Percentiles rank a stretch among this genome's conserved stretches.
Conservation (phyloP, 2,329 filamentous ascomycete genomes). For the Diaporthe sp. region DNA sequence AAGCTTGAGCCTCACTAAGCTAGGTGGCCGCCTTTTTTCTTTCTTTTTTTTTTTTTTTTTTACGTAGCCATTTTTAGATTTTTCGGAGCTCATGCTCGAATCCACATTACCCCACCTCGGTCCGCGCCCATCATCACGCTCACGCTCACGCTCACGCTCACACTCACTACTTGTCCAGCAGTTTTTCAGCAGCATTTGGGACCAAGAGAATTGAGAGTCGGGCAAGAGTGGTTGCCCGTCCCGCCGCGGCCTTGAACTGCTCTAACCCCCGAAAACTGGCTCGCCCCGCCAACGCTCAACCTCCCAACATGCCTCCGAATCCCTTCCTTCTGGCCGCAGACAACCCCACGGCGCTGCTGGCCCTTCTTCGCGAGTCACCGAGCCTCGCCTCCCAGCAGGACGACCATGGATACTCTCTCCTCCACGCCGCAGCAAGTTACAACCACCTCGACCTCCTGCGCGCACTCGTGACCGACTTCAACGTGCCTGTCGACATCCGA, state of each 20-base stretch:
- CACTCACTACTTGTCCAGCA: background rate
- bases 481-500: constrained; percentile 81
- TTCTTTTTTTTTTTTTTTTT: background rate
- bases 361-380: constrained; percentile 79
- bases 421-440: constrained; percentile 95
- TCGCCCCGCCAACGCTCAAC: background rate
- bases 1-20: too few relatives aligned
- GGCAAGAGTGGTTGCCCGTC: too few relatives aligned
- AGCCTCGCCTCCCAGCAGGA: constrained; percentile 84
- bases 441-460: constrained; percentile 85
- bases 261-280: background rate
- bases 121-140: background rate
- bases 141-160: background rate
- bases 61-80: background rate
- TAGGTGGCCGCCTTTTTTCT: constrained; percentile 36
- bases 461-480: constrained; percentile 78
- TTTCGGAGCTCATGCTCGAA: background rate
- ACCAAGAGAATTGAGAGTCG: background rate
- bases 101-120: background rate
- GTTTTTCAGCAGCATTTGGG: background rate
- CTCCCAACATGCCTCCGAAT: constrained; percentile 62
- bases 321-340: constrained; percentile 84
- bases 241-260: background rate
- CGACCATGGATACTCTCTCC: constrained; percentile 90
- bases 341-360: constrained; percentile 77